phyloP scores from a whole-genome alignment of 345 rosid genomes.

The Corchorus capsularis region DNA sequence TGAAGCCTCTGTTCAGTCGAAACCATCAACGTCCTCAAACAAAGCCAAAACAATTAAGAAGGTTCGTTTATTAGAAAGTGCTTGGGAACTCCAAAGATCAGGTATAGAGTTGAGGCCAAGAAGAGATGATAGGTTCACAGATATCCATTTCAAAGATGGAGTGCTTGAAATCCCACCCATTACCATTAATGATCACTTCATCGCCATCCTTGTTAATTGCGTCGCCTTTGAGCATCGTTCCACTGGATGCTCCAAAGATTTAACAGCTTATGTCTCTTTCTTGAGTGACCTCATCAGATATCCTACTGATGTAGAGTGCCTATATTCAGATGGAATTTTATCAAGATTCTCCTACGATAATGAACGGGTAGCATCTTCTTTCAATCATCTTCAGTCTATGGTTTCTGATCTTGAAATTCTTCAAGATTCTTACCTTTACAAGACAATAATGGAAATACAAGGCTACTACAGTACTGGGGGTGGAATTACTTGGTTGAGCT shows the following conservation, averaged over 20 bases:
- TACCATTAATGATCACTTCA: neutral
- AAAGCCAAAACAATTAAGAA: neutral
- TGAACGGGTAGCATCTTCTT: neutral
- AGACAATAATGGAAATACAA: too few species aligned
- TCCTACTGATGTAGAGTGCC: neutral
- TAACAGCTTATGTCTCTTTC: neutral
- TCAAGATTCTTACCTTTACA: too few species aligned
- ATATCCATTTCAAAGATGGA: neutral
- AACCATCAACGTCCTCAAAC: neutral
- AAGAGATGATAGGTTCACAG: neutral
- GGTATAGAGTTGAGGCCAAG: neutral
- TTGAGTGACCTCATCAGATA: neutral
- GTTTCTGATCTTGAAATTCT: too few species aligned
- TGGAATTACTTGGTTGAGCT: too few species aligned
- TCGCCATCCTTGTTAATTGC: neutral
- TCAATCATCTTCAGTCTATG: neutral
- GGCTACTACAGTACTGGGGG: too few species aligned
- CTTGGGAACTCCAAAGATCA: neutral
- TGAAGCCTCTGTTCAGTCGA: neutral
- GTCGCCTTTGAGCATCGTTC: neutral
- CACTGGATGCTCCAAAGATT: neutral
- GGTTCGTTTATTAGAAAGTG: neutral
- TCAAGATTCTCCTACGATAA: neutral
- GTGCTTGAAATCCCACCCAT: neutral
- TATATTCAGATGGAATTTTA: conserved; percentile 1